A percentile compares a stretch with the other conserved stretches of the same genome.
These are phyloP conservation scores for Pichia cactophila DNA, from an alignment of 1,139 yeast species.

Conservation along the genomic window DNA sequence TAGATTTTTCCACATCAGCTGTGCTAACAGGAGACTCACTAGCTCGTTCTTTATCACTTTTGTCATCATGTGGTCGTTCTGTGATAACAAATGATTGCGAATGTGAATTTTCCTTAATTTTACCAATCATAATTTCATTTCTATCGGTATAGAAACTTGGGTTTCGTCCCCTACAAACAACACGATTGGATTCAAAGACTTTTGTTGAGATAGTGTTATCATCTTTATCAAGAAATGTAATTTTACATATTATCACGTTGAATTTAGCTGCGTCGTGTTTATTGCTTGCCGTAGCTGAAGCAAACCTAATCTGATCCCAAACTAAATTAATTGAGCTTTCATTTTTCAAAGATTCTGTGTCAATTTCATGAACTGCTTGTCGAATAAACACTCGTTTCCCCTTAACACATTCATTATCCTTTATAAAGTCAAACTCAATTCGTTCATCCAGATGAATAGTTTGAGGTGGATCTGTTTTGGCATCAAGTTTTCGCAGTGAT, in stretches of 20 bases:
- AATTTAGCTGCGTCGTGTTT: conserved; percentile 12
- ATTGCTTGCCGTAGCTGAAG: conserved; percentile 14
- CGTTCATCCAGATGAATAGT: background rate
- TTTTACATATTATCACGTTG: conserved; percentile 8
- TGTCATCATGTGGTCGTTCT: background rate
- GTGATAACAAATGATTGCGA: background rate
- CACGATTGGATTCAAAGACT: conserved; percentile 27
- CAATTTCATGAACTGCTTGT: background rate
- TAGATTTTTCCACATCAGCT: background rate
- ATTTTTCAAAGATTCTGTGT: background rate
- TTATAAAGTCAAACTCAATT: conserved; percentile 1
- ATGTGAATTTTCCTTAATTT: conserved; percentile 8
- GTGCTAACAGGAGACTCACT: background rate
- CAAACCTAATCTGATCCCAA: conserved; percentile 14
- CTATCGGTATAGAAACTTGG: conserved; percentile 42
- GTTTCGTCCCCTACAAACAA: conserved; percentile 43
- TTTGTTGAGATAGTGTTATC: background rate
- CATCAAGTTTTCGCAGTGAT: background rate
- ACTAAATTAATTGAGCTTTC: background rate
- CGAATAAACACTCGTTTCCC: background rate
- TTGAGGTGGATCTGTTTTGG: background rate
- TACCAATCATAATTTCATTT: conserved; percentile 34
- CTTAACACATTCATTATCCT: background rate
- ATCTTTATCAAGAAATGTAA: conserved; percentile 4
- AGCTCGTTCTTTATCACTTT: background rate